Evolutionary conservation across 345 rosid species (phyloP), one percentile per base, ranked within the genome.

Genomic region (Lagerstroemia speciosa): DNA sequence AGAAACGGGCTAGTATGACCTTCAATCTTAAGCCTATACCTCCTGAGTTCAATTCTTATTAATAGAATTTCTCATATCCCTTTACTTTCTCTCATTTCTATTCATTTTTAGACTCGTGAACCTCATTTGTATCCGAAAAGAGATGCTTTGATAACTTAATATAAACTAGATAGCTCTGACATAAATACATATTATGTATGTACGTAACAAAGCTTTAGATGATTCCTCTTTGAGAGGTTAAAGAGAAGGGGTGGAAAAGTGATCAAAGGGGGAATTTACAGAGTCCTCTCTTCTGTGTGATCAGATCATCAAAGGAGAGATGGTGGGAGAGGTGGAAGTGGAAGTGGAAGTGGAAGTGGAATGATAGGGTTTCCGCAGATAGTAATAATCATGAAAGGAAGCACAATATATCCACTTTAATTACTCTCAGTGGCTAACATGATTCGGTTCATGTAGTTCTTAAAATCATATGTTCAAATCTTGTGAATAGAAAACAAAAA

Each of bases 311-410:
- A n/a, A n/a, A n/a, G n/a, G n/a, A 82, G 69, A 75, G 77, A 79
- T 78, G 78, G 72, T 69, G 74, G 76, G 66, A 80, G 76, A 65
- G 72, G 80, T 80, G 81, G 81, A 75, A 52, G 75, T 72, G 76
- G 79, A 72, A 75, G 83, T 74, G 79, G 79, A 83, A 72, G 67
- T 71, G 76, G 69, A 12, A 72, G 32, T 58, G 64, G 76, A 78
- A 79, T 80, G 74, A 78, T 80, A 74, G 76, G 64, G 55, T 75
- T 82, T 79, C 79, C 81, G 79, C 82, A 78, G 85, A 79, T 80
- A 70, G 27, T 16, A 67, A 20, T 48, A 74, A 86, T 83, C 84
- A 77, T 83, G 80, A 85, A 75, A 74, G 66, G 85, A 83, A 80
- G 85, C 87, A 82, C 79, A 86, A 65, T 65, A 38, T 65, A 65